phyloP scores from a whole-genome alignment of 352 stramenopile species.

The Globisporangium yorkense region DNA sequence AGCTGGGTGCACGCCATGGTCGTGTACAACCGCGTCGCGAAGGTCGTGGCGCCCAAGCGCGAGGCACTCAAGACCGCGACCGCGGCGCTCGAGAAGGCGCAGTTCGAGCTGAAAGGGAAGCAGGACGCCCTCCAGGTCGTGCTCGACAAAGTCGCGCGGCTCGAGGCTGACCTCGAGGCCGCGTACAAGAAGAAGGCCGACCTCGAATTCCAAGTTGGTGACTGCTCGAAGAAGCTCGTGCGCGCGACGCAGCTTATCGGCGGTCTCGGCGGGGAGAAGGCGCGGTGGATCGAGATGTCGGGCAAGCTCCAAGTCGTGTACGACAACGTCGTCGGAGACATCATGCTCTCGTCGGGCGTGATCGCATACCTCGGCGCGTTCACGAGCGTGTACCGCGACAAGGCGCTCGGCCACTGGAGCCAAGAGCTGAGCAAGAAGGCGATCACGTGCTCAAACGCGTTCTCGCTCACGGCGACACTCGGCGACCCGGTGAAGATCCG shows the following conservation, averaged over 20 bases:
- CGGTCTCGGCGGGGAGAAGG: conserved; percentile 91
- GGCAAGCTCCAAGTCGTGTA: conserved; percentile 80
- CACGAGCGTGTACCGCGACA: conserved; percentile 87
- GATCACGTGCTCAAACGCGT: conserved; percentile 81
- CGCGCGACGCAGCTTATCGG: conserved; percentile 92
- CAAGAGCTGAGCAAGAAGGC: conserved; percentile 42
- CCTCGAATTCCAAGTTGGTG: conserved; percentile 88
- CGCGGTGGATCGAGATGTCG: conserved; percentile 89
- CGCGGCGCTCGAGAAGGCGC: conserved; percentile 76
- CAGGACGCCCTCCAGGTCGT: conserved; percentile 89
- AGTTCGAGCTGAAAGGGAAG: conserved; percentile 85
- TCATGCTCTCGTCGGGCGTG: conserved; percentile 91
- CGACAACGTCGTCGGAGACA: conserved; percentile 91
- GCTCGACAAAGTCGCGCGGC: conserved; percentile 87
- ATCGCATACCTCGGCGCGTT: conserved; percentile 94
- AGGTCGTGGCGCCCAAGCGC: conserved; percentile 91
- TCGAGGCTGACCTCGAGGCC: conserved; percentile 85
- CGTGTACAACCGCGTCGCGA: conserved; percentile 92
- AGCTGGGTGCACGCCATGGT: conserved; percentile 96
- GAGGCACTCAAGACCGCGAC: conserved; percentile 90
- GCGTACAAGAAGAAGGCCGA: conserved; percentile 92
- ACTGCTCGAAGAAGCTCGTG: conserved; percentile 90
- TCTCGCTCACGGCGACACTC: conserved; percentile 83
- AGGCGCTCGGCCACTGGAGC: conserved; percentile 85
- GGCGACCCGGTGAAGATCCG: conserved; percentile 91